Percentiles rank a stretch among this genome's conserved stretches.
phyloP scores from a whole-genome alignment of 129 eudicot species.

The Heracleum sosnowskyi region DNA sequence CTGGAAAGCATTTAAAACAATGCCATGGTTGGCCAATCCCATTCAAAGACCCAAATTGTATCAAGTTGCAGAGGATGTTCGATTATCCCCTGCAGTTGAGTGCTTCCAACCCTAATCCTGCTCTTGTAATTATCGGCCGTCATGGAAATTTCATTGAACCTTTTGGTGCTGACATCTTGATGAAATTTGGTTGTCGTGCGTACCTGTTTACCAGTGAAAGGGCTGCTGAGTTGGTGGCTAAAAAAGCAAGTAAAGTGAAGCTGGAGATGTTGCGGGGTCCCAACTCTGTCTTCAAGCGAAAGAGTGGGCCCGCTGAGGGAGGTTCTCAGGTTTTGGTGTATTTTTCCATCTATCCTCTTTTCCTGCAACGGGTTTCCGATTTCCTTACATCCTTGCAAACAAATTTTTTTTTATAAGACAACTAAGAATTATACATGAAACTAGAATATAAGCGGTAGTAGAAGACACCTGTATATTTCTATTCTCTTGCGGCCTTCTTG shows the following conservation, averaged over 20 bases:
- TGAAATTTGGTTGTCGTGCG: not conserved
- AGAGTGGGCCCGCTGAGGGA: not conserved
- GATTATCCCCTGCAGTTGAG: not conserved
- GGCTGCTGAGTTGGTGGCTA: not conserved
- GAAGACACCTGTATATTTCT: too few species aligned
- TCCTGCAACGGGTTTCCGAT: too few species aligned
- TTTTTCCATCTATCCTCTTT: too few species aligned
- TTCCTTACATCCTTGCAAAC: too few species aligned
- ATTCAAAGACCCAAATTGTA: not conserved
- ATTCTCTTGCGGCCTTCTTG: too few species aligned
- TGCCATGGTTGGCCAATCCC: not conserved
- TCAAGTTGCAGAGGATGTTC: not conserved
- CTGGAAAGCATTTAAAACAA: not conserved
- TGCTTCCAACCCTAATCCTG: not conserved
- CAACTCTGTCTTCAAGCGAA: not conserved
- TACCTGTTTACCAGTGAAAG: not conserved
- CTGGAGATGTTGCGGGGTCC: not conserved
- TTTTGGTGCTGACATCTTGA: not conserved
- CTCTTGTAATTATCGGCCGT: not conserved
- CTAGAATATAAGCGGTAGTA: too few species aligned
- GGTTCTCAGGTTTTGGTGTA: not conserved
- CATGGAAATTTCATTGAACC: not conserved
- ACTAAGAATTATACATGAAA: too few species aligned
- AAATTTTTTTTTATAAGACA: too few species aligned
- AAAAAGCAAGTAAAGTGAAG: not conserved